These are phyloP conservation scores for Vigna trinervia DNA, from an alignment of 306 rosid genomes.

Conservation along the genomic window DNA sequence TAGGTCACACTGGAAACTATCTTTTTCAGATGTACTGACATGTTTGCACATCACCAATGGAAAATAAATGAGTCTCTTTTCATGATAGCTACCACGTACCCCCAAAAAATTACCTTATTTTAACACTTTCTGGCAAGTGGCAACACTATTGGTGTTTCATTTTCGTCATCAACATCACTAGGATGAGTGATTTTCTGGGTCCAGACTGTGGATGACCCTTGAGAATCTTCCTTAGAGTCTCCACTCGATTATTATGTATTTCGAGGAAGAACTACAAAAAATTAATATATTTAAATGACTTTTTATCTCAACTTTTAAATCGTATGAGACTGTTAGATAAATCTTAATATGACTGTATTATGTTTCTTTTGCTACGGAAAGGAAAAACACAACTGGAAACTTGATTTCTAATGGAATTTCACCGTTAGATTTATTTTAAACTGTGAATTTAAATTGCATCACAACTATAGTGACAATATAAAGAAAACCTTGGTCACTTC, in stretches of 20 bases:
- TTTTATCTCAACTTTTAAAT: no score
- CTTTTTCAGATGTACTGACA: constrained; percentile 8
- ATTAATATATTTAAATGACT: no score
- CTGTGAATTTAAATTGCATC: no score
- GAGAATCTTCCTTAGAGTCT: neutral
- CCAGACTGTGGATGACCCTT: neutral
- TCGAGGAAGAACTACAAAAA: no score
- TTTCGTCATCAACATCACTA: neutral
- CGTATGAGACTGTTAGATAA: no score
- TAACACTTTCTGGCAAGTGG: constrained; percentile 2
- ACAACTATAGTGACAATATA: no score
- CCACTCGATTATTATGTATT: no score
- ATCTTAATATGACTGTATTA: no score
- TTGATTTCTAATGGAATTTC: neutral
- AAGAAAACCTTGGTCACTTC: neutral
- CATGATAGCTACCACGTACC: constrained; percentile 6
- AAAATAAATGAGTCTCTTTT: constrained; percentile 17
- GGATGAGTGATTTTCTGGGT: constrained; percentile 16
- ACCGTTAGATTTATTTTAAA: neutral
- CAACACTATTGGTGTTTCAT: neutral
- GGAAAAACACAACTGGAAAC: neutral
- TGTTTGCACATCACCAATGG: neutral
- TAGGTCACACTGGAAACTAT: constrained; percentile 1
- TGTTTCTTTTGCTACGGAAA: no score
- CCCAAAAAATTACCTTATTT: neutral